Percentiles rank a stretch among this genome's conserved stretches.
Evolutionary conservation across 2,329 filamentous ascomycete species (phyloP).

Genomic region (Scedosporium apiospermum): DNA sequence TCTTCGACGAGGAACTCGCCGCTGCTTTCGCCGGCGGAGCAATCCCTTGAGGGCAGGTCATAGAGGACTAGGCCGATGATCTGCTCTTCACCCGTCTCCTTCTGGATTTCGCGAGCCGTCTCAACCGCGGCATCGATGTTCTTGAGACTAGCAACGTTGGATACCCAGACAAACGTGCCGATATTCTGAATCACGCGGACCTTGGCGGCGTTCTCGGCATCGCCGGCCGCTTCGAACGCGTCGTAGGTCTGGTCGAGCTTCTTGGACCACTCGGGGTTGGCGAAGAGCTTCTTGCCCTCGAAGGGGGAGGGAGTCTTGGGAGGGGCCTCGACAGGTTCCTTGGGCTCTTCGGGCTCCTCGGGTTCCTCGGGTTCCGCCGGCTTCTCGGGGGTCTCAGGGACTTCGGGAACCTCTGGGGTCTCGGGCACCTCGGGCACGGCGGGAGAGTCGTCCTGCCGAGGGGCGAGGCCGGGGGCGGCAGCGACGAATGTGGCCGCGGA

Average conservation of each 20-base stretch:
- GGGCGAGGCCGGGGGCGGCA: conserved; percentile 8
- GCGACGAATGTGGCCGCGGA: conserved; percentile 9
- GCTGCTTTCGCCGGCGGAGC: conserved; percentile 29
- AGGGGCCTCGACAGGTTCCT: not conserved
- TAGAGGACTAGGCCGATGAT: conserved; percentile 33
- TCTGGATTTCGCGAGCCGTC: conserved; percentile 24
- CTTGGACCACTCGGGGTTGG: conserved; percentile 31
- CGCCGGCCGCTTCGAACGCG: conserved; percentile 24
- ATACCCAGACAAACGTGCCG: conserved; percentile 34
- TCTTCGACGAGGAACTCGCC: conserved; percentile 28
- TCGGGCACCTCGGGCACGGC: not conserved
- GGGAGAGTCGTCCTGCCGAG: conserved; percentile 4
- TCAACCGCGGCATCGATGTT: conserved; percentile 29
- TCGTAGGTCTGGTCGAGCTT: conserved; percentile 29
- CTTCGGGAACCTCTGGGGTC: too few species aligned
- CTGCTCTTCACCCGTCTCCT: conserved; percentile 23
- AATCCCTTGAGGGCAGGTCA: conserved; percentile 35
- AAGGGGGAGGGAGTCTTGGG: conserved; percentile 30
- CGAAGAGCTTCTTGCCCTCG: conserved; percentile 34
- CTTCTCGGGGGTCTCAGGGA: not conserved
- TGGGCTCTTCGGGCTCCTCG: not conserved
- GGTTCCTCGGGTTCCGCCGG: not conserved
- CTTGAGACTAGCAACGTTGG: conserved; percentile 23
- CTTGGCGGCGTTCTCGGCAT: conserved; percentile 26
- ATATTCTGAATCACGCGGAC: conserved; percentile 27